Percentiles rank a stretch among this genome's conserved stretches.
phyloP scores from a whole-genome alignment of 2,329 filamentous ascomycete genomes.

The Tolypocladium cylindrosporum region DNA sequence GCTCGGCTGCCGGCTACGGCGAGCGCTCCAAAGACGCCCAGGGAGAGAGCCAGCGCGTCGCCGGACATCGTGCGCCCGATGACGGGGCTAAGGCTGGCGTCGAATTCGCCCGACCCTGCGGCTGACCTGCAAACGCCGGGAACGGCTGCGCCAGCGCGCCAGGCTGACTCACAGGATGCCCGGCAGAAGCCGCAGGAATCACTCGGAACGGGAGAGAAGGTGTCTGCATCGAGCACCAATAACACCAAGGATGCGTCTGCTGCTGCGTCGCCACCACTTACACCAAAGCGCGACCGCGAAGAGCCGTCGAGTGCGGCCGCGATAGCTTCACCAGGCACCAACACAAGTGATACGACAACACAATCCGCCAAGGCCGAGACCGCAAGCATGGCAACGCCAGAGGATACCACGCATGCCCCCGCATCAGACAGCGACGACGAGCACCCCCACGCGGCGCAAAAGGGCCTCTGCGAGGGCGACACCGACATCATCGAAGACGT shows the following conservation, averaged over 20 bases:
- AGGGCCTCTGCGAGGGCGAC: slow-evolving; percentile 67
- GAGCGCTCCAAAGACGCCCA: background rate
- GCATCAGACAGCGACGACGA: slow-evolving; percentile 2
- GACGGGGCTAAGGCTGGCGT: slow-evolving; percentile 17
- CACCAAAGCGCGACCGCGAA: background rate
- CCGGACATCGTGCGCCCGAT: slow-evolving; percentile 21
- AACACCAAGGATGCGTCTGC: background rate
- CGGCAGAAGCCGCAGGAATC: slow-evolving; percentile 9
- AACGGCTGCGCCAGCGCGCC: background rate
- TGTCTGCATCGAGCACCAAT: background rate
- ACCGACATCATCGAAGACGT: slow-evolving; percentile 64
- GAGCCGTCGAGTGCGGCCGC: background rate
- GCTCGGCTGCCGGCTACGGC: background rate
- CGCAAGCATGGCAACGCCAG: background rate
- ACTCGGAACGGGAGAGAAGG: slow-evolving; percentile 1
- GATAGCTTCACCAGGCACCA: background rate
- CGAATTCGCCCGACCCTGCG: background rate
- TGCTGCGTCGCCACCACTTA: background rate
- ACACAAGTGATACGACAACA: background rate
- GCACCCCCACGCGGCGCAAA: slow-evolving; percentile 20
- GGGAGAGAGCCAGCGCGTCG: slow-evolving; percentile 7
- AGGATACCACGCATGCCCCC: background rate
- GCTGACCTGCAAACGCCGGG: background rate
- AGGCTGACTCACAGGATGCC: slow-evolving; percentile 6
- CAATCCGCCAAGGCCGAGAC: background rate